Evolutionary conservation across 331 rosid species (phyloP), one percentile per base, ranked within the genome.

Genomic region (Acacia concinna): DNA sequence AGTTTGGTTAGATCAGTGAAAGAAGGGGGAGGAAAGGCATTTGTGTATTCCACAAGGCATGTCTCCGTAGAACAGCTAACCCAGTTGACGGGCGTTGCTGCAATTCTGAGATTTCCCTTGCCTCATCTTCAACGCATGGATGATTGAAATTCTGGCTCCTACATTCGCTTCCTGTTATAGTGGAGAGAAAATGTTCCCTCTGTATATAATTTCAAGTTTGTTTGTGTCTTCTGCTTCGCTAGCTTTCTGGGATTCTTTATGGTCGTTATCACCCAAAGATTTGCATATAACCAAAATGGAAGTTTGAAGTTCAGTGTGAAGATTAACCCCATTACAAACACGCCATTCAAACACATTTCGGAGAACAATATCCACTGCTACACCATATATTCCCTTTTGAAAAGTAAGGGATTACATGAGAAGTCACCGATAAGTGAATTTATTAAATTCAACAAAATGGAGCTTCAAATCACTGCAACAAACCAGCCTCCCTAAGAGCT

Each of bases 401-500:
- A 65, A 25, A 49, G 18, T 10, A 67, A 67, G 7, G 14, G 9
- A 3, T 23, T 23, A 34, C 38, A 65, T 34, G 40, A 34, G 21
- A 65, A 35, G 14, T 20, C 30, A 38, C 73, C 23, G 51, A 12
- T 38, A 0, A 28, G 12, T 8, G 10, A 46, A 15, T 70, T 1
- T 30, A 49, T 1, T 30, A 49, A 47, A 71, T 46, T 28, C 18
- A 3, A 34, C 63, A 44, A 17, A 70, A 62, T 13, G 60, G 23
- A 10, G 28, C 41, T 49, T 66, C 30, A 40, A 32, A 28, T 40
- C 65, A 78, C 78, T 75, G 81, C 46, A 86, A 56, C 57, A 90
- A 81, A 27, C 94, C 94, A 4, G 92, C 92, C 17, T 76, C 78
- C 75, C 78, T 84, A 31, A 90, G 82, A 68, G 92, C 92, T 8